phyloP scores from a whole-genome alignment of 2,329 filamentous ascomycete species.

The Diaporthe helianthi region DNA sequence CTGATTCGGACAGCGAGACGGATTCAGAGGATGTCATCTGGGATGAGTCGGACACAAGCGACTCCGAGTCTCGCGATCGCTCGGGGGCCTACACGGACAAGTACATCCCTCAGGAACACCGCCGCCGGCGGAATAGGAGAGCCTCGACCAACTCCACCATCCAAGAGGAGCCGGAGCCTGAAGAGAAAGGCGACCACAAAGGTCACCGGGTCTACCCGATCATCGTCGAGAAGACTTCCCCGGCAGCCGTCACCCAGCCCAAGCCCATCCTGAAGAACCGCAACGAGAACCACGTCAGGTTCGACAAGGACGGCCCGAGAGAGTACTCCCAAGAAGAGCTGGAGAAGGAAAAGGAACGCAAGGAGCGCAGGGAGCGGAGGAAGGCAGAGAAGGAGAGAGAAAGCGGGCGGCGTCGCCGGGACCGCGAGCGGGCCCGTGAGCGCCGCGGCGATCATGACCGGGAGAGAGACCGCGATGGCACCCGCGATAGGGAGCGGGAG shows the following conservation, averaged over 20 bases:
- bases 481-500: conserved; percentile 35
- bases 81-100: conserved; percentile 33
- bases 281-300: conserved; percentile 63
- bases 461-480: conserved; percentile 42
- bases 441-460: conserved; percentile 28
- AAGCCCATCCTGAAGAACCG: conserved; percentile 69
- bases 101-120: conserved; percentile 34
- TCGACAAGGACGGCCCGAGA: conserved; percentile 54
- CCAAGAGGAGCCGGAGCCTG: conserved; percentile 40
- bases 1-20: conserved; percentile 35
- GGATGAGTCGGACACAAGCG: conserved; percentile 42
- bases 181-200: conserved; percentile 34
- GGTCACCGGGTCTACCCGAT: conserved; percentile 47
- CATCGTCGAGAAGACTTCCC: conserved; percentile 47
- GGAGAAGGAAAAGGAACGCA: conserved; percentile 37
- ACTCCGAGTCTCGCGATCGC: conserved; percentile 35
- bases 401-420: conserved; percentile 37
- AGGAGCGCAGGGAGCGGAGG: conserved; percentile 30
- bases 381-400: conserved; percentile 35
- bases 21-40: conserved; percentile 39
- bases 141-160: conserved; percentile 49
- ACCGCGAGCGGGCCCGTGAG: conserved; percentile 41
- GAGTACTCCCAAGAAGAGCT: conserved; percentile 49
- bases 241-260: conserved; percentile 49
- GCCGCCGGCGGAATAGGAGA: conserved; percentile 35